A percentile compares a stretch with the other conserved stretches of the same genome.
phyloP scores from a whole-genome alignment of 2,329 filamentous ascomycete genomes.

The Fusarium pseudograminearum region DNA sequence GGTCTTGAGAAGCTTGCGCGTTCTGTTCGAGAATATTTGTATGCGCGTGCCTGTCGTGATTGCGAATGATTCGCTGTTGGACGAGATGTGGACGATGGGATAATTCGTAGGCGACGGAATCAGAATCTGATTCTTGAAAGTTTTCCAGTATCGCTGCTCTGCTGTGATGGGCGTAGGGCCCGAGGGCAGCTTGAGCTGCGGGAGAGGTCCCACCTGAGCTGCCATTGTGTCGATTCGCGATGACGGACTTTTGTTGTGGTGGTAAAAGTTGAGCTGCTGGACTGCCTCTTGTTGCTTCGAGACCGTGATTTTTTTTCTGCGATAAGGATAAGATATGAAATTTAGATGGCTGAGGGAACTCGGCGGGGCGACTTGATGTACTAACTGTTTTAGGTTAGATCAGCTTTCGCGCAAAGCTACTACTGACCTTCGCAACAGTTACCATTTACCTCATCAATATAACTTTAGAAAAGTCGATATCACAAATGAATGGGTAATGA shows the following conservation, averaged over 20 bases:
- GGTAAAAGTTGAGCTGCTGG: conserved; percentile 20
- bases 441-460: neutral
- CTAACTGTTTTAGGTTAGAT: conserved; percentile 5
- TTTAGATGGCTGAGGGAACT: conserved; percentile 39
- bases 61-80: conserved; percentile 81
- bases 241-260: conserved; percentile 36
- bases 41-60: conserved; percentile 95
- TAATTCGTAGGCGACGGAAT: conserved; percentile 92
- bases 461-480: neutral
- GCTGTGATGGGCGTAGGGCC: conserved; percentile 86
- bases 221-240: conserved; percentile 71
- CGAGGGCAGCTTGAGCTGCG: conserved; percentile 83
- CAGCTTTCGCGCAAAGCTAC: neutral
- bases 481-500: neutral
- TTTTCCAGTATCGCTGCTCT: conserved; percentile 96
- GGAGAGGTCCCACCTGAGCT: conserved; percentile 83
- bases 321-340: conserved; percentile 44
- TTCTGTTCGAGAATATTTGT: conserved; percentile 93
- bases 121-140: conserved; percentile 90
- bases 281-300: neutral
- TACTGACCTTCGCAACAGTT: neutral
- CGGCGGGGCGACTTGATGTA: neutral
- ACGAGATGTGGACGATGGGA: conserved; percentile 90
- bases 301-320: conserved; percentile 46
- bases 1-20: conserved; percentile 91